phyloP scores from a whole-genome alignment of 1,139 yeast genomes.

The Debaryomyces nepalensis region DNA sequence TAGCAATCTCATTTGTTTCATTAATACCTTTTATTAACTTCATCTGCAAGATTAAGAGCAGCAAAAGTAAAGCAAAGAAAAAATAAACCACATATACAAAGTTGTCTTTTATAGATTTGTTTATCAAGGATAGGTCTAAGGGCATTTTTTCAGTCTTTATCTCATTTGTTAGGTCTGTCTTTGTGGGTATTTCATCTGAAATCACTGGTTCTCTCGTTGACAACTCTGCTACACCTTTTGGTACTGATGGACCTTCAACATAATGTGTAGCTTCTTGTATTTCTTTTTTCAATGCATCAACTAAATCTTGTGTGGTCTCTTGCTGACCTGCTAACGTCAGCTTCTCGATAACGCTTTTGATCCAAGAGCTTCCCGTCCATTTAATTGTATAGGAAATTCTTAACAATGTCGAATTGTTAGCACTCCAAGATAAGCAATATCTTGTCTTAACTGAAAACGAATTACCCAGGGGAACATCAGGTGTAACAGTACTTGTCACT shows the following conservation, averaged over 20 bases:
- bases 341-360: conserved; percentile 57
- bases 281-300: conserved; percentile 35
- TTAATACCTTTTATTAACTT: conserved; percentile 24
- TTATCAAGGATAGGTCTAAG: conserved; percentile 13
- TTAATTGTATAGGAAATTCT: conserved; percentile 49
- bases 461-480: conserved; percentile 65
- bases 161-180: conserved; percentile 10
- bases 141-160: neutral
- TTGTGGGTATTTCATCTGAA: conserved; percentile 7
- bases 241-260: conserved; percentile 26
- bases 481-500: conserved; percentile 49
- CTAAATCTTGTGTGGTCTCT: conserved; percentile 39
- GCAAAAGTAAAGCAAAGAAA: conserved; percentile 26
- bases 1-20: conserved; percentile 33
- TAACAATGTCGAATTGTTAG: conserved; percentile 43
- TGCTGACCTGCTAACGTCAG: conserved; percentile 54
- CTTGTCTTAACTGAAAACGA: conserved; percentile 56
- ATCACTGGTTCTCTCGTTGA: neutral
- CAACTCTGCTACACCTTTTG: conserved; percentile 7
- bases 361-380: conserved; percentile 65
- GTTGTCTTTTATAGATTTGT: conserved; percentile 21
- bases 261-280: conserved; percentile 28
- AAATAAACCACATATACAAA: conserved; percentile 25
- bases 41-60: conserved; percentile 31
- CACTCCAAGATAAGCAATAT: conserved; percentile 54